These are phyloP conservation scores for Chalaropsis thielavioides DNA, from an alignment of 2,329 filamentous ascomycete species.

Conservation along the genomic window DNA sequence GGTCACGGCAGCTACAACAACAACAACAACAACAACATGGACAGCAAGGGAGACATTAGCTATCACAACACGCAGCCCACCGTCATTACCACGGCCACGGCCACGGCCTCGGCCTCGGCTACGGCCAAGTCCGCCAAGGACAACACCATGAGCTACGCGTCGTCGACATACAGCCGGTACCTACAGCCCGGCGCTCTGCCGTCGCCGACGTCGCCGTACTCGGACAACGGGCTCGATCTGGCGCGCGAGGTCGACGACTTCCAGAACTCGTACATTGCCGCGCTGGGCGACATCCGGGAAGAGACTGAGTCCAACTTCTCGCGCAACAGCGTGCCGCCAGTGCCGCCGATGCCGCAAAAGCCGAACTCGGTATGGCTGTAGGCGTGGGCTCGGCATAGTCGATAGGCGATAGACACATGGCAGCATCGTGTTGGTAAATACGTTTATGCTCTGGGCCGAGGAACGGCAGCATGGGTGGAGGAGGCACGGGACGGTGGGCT, in stretches of 20 bases:
- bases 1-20: not conserved
- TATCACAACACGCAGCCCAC: not conserved
- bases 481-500: not conserved
- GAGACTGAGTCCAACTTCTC: constrained; percentile 19
- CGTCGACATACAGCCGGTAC: constrained; percentile 16
- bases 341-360: constrained; percentile 10
- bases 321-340: not conserved
- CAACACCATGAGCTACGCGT: constrained; percentile 16
- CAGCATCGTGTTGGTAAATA: too few relatives aligned
- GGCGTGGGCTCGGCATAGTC: too few relatives aligned
- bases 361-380: constrained; percentile 14
- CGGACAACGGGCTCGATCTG: constrained; percentile 24
- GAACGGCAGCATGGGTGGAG: too few relatives aligned
- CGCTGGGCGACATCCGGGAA: constrained; percentile 27
- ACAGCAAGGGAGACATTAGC: not conserved
- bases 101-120: not conserved
- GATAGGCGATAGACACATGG: too few relatives aligned
- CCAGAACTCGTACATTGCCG: constrained; percentile 29
- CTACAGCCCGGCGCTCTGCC: constrained; percentile 14
- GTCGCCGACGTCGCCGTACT: constrained; percentile 19
- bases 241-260: constrained; percentile 34
- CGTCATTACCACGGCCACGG: constrained; percentile 17
- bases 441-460: too few relatives aligned
- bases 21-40: not conserved
- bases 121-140: constrained; percentile 8